Evolutionary conservation across 2,329 filamentous ascomycete genomes (phyloP).

Genomic region (Aspergillus sp.): DNA sequence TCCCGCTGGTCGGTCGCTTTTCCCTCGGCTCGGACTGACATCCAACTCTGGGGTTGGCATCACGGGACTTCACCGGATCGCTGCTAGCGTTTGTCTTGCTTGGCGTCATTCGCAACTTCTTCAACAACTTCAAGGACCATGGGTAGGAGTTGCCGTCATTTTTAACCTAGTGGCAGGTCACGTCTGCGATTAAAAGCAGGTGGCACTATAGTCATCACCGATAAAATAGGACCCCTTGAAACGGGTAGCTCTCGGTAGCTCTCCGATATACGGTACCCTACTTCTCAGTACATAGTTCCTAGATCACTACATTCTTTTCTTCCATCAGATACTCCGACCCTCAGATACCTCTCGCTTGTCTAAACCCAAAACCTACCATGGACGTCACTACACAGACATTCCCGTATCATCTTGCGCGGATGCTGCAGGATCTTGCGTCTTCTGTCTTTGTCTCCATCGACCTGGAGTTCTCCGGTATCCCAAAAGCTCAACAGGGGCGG

Average conservation of each 20-base stretch:
- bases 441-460: constrained; percentile 65
- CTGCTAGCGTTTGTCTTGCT: background rate
- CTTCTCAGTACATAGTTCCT: background rate
- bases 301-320: background rate
- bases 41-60: constrained; percentile 22
- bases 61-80: constrained; percentile 27
- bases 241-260: background rate
- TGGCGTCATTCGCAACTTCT: background rate
- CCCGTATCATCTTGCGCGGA: constrained; percentile 51
- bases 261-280: background rate
- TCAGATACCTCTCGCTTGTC: background rate
- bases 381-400: constrained; percentile 56
- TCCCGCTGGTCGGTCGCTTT: constrained; percentile 27
- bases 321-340: background rate
- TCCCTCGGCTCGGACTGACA: constrained; percentile 33
- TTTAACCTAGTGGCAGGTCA: background rate
- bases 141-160: background rate
- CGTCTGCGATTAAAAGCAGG: background rate
- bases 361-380: constrained; percentile 42
- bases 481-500: constrained; percentile 41
- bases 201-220: background rate
- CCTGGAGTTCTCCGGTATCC: constrained; percentile 66
- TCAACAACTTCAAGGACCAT: background rate
- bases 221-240: background rate
- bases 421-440: constrained; percentile 58